phyloP scores from a whole-genome alignment of 768 basidiomycete genomes.

The Termitomyces sp. region DNA sequence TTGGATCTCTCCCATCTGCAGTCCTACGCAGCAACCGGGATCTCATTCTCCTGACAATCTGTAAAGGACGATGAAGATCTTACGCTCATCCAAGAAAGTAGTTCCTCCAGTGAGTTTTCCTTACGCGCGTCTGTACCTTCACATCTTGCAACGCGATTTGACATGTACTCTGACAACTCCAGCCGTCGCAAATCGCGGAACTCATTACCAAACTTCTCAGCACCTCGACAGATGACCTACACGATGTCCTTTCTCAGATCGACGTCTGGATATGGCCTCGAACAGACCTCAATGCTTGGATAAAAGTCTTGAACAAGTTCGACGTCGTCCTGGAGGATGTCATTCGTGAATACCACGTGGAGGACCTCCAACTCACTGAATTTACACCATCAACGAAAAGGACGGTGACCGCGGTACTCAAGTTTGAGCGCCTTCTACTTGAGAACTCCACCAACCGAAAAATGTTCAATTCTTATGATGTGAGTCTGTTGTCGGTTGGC shows the following conservation, averaged over 20 bases:
- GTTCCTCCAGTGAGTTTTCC: conserved; percentile 61
- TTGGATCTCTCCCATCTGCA: conserved; percentile 11
- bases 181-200: conserved; percentile 79
- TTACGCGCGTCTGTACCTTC: conserved; percentile 6
- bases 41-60: conserved; percentile 29
- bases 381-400: conserved; percentile 76
- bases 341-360: conserved; percentile 81
- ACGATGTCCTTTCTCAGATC: conserved; percentile 60
- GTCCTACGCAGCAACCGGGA: conserved; percentile 8
- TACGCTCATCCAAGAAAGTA: conserved; percentile 79
- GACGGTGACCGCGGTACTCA: conserved; percentile 74
- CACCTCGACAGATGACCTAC: conserved; percentile 68
- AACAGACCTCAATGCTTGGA: conserved; percentile 96
- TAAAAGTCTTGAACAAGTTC: conserved; percentile 92
- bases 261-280: conserved; percentile 92
- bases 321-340: conserved; percentile 82
- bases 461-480: conserved; percentile 94
- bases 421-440: conserved; percentile 83
- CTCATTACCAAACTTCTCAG: conserved; percentile 68
- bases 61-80: conserved; percentile 81
- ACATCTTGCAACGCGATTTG: conserved; percentile 12
- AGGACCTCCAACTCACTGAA: conserved; percentile 73
- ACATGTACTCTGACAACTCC: conserved; percentile 11
- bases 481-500: conserved; percentile 39
- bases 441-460: conserved; percentile 99